Percentiles rank a stretch among this genome's conserved stretches.
phyloP scores from a whole-genome alignment of 2,329 filamentous ascomycete genomes.

The Sporothrix mexicana region DNA sequence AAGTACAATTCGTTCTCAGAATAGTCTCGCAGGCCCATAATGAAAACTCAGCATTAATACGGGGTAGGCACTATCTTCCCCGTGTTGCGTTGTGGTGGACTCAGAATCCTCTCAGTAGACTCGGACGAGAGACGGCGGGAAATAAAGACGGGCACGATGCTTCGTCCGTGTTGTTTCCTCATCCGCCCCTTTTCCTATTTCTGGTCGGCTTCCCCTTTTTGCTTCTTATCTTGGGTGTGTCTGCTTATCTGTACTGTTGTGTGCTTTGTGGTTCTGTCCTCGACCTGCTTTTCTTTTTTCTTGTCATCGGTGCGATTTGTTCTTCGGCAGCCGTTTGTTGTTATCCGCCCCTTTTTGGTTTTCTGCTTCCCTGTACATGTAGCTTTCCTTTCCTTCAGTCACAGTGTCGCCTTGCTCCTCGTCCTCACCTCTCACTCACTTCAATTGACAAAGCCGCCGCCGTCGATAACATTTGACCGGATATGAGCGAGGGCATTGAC shows the following conservation, averaged over 20 bases:
- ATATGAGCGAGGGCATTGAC: too few relatives aligned
- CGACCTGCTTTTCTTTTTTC: too few relatives aligned
- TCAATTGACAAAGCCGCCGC: too few relatives aligned
- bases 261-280: background rate
- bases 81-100: background rate
- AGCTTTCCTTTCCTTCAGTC: too few relatives aligned
- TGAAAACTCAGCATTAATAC: background rate
- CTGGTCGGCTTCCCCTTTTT: background rate
- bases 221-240: background rate
- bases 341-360: too few relatives aligned
- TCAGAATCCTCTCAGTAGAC: background rate
- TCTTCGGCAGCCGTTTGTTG: too few relatives aligned
- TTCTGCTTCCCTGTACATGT: too few relatives aligned
- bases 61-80: conserved; percentile 3
- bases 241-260: background rate
- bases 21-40: too few relatives aligned
- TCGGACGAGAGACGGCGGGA: background rate
- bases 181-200: background rate
- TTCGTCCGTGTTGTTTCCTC: conserved; percentile 14
- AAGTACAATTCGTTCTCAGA: background rate
- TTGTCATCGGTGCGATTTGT: background rate
- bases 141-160: background rate
- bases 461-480: too few relatives aligned
- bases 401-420: too few relatives aligned
- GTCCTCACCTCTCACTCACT: too few relatives aligned